Conservation (phyloP, 2,329 filamentous ascomycete species). For the Magnaporthiopsis incrustans region DNA sequence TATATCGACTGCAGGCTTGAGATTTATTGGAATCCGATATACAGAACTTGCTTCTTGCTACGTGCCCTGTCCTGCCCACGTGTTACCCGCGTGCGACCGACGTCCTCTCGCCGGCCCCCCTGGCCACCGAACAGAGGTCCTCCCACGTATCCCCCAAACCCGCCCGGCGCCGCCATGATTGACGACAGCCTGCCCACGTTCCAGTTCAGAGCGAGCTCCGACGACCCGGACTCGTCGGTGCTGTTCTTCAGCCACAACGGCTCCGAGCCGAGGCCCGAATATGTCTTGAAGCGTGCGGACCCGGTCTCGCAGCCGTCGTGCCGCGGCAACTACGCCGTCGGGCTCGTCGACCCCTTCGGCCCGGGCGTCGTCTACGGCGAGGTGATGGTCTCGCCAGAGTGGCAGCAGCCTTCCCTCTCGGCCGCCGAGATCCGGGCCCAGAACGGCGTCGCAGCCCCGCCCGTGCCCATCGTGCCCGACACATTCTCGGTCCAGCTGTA, state of each 20-base stretch:
- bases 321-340: slow-evolving; percentile 78
- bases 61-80: too few relatives aligned
- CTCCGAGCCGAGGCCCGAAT: slow-evolving; percentile 70
- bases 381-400: slow-evolving; percentile 75
- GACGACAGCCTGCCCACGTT: slow-evolving; percentile 88
- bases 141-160: too few relatives aligned
- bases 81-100: too few relatives aligned
- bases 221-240: slow-evolving; percentile 47
- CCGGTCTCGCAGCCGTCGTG: slow-evolving; percentile 56
- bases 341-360: slow-evolving; percentile 74
- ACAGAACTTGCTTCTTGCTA: too few relatives aligned
- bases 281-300: slow-evolving; percentile 70
- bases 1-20: background rate
- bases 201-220: slow-evolving; percentile 42
- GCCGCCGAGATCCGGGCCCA: slow-evolving; percentile 65
- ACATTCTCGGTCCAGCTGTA: slow-evolving; percentile 83
- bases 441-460: slow-evolving; percentile 52
- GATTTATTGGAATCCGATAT: too few relatives aligned
- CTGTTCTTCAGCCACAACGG: slow-evolving; percentile 63
- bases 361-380: slow-evolving; percentile 81
- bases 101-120: too few relatives aligned
- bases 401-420: slow-evolving; percentile 74
- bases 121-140: too few relatives aligned
- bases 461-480: slow-evolving; percentile 66
- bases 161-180: slow-evolving; percentile 51